Evolutionary conservation across 2,329 filamentous ascomycete genomes (phyloP).

Genomic region (Metarhizium guizhouense): DNA sequence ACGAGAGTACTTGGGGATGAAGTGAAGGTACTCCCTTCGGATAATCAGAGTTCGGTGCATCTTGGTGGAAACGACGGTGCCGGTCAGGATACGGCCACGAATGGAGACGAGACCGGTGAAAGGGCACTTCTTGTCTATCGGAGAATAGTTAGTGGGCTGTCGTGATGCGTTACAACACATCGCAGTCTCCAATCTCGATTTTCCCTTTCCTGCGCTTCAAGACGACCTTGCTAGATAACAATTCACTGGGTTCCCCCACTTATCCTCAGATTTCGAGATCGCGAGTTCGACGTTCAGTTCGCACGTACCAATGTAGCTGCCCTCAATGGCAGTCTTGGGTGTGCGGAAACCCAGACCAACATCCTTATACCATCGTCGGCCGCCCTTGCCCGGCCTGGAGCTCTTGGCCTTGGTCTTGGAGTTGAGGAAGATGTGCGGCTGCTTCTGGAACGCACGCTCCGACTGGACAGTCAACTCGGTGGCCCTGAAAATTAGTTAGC

Average conservation of each 20-base stretch:
- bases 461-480: constrained; percentile 99
- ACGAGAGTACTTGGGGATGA: constrained; percentile 98
- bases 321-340: constrained; percentile 97
- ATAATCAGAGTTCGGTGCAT: constrained; percentile 99
- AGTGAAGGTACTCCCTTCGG: constrained; percentile 99
- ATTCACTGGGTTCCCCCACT: constrained; percentile 6
- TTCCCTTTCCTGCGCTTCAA: neutral
- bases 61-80: constrained; percentile 99
- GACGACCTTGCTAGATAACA: neutral
- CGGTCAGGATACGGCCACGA: constrained; percentile 99
- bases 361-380: constrained; percentile 96
- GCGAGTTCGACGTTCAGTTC: constrained; percentile 7
- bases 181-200: neutral
- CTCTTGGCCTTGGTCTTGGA: constrained; percentile 84
- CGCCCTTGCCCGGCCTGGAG: constrained; percentile 80
- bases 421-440: constrained; percentile 99
- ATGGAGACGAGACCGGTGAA: constrained; percentile 99
- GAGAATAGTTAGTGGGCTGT: constrained; percentile 3
- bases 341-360: constrained; percentile 98
- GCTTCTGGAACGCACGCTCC: constrained; percentile 99
- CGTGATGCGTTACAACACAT: neutral
- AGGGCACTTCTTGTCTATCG: constrained; percentile 98
- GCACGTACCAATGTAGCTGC: constrained; percentile 93
- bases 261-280: constrained; percentile 1
- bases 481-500: constrained; percentile 59